These are phyloP conservation scores for Basidiobolus meristosporus DNA, from an alignment of 371 early-diverging fungal genomes.

Conservation along the genomic window DNA sequence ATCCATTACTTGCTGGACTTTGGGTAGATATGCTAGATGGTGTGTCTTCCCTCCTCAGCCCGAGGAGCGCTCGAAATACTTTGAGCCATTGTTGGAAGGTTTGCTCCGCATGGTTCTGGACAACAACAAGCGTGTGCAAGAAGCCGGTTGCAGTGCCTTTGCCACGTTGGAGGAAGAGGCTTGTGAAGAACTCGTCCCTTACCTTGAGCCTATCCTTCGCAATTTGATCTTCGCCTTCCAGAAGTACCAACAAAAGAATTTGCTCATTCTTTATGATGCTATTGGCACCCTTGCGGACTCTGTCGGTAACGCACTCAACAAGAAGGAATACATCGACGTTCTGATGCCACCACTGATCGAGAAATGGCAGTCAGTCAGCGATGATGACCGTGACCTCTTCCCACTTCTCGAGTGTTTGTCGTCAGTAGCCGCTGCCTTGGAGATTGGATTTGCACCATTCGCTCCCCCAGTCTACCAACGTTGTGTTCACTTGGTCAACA, in stretches of 20 bases:
- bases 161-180: slow-evolving; percentile 85
- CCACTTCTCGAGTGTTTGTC: slow-evolving; percentile 81
- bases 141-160: slow-evolving; percentile 86
- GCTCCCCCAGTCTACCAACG: slow-evolving; percentile 70
- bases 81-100: slow-evolving; percentile 64
- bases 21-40: slow-evolving; percentile 84
- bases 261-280: slow-evolving; percentile 80
- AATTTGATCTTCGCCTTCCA: slow-evolving; percentile 55
- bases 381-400: slow-evolving; percentile 72
- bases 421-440: slow-evolving; percentile 70
- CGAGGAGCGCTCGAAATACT: slow-evolving; percentile 40
- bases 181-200: slow-evolving; percentile 52
- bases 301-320: slow-evolving; percentile 59
- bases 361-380: slow-evolving; percentile 56
- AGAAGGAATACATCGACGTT: slow-evolving; percentile 44
- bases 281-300: slow-evolving; percentile 85
- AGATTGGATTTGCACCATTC: slow-evolving; percentile 63
- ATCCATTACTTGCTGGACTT: slow-evolving; percentile 95
- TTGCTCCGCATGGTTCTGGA: slow-evolving; percentile 62
- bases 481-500: slow-evolving; percentile 59
- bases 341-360: slow-evolving; percentile 72
- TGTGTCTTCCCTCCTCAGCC: slow-evolving; percentile 34
- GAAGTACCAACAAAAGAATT: slow-evolving; percentile 74
- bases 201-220: slow-evolving; percentile 58
- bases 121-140: slow-evolving; percentile 85